Evolutionary conservation across 495 filamentous ascomycete genomes (phyloP).

Genomic region (Penicillium herquei): DNA sequence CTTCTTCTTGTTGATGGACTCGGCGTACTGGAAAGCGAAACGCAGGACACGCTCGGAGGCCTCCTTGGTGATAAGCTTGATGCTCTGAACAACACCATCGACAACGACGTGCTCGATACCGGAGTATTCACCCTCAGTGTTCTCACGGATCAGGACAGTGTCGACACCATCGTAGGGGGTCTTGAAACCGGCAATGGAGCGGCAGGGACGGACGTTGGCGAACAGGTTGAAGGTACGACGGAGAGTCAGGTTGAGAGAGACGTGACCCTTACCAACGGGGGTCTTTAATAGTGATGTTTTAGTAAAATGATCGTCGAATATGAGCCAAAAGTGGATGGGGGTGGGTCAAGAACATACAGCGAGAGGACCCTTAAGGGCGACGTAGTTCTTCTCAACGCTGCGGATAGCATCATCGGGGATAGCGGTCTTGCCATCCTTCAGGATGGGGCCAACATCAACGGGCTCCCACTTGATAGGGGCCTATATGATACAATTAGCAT

Average conservation of each 20-base stretch:
- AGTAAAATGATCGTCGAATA: slow-evolving; percentile 12
- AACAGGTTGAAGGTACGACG: slow-evolving; percentile 99
- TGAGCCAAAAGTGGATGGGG: background rate
- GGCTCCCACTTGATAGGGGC: slow-evolving; percentile 94
- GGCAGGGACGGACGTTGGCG: slow-evolving; percentile 96
- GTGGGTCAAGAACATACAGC: slow-evolving; percentile 62
- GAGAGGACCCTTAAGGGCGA: slow-evolving; percentile 95
- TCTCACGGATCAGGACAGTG: slow-evolving; percentile 97
- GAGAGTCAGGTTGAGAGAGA: slow-evolving; percentile 97
- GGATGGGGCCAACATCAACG: slow-evolving; percentile 87
- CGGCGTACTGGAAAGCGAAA: slow-evolving; percentile 96
- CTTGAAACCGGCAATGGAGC: slow-evolving; percentile 94
- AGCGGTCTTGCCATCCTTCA: slow-evolving; percentile 89
- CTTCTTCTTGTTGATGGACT: slow-evolving; percentile 87
- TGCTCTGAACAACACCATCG: slow-evolving; percentile 96
- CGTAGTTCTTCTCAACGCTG: slow-evolving; percentile 87
- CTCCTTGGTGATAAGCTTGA: slow-evolving; percentile 95
- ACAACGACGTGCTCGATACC: slow-evolving; percentile 99
- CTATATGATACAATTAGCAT: slow-evolving; percentile 52
- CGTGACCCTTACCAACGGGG: slow-evolving; percentile 96
- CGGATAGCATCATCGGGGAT: slow-evolving; percentile 89
- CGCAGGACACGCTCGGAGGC: slow-evolving; percentile 92
- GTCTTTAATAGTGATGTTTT: slow-evolving; percentile 56
- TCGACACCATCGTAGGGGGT: slow-evolving; percentile 98
- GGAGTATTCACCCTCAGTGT: slow-evolving; percentile 99